Evolutionary conservation across 2,329 filamentous ascomycete species (phyloP).

Genomic region (Scleromitrula shiraiana): DNA sequence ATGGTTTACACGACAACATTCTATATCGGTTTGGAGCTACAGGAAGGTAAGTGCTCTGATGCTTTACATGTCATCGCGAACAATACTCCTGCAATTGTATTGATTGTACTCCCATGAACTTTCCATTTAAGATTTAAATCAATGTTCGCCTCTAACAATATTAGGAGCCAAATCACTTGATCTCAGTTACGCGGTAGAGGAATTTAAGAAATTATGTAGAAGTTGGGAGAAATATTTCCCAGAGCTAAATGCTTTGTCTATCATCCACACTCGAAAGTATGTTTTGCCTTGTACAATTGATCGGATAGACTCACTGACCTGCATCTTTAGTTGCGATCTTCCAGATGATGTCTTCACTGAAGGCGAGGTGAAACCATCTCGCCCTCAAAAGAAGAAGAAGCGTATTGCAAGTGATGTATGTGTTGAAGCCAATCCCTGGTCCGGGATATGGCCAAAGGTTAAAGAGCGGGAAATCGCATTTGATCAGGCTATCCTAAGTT

Average conservation of each 20-base stretch:
- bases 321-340: conserved; percentile 61
- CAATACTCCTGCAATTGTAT: too few relatives aligned
- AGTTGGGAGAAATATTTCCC: conserved; percentile 68
- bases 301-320: conserved; percentile 18
- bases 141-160: conserved; percentile 28
- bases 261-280: conserved; percentile 73
- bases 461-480: conserved; percentile 8
- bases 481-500: conserved; percentile 3
- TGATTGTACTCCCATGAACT: too few relatives aligned
- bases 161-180: conserved; percentile 63
- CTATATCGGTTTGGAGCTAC: conserved; percentile 83
- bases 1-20: conserved; percentile 80
- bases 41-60: conserved; percentile 57
- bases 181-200: conserved; percentile 71
- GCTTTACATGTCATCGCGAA: too few relatives aligned
- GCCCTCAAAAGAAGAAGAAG: conserved; percentile 29
- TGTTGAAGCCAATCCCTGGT: conserved; percentile 12
- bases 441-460: conserved; percentile 8
- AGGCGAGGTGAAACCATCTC: conserved; percentile 61
- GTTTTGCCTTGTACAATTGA: conserved; percentile 27
- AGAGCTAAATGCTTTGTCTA: conserved; percentile 68
- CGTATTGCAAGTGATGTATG: conserved; percentile 28
- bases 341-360: conserved; percentile 83
- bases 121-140: too few relatives aligned
- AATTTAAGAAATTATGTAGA: conserved; percentile 78